phyloP scores from a whole-genome alignment of 2,329 filamentous ascomycete genomes.

The Akanthomyces muscarius region DNA sequence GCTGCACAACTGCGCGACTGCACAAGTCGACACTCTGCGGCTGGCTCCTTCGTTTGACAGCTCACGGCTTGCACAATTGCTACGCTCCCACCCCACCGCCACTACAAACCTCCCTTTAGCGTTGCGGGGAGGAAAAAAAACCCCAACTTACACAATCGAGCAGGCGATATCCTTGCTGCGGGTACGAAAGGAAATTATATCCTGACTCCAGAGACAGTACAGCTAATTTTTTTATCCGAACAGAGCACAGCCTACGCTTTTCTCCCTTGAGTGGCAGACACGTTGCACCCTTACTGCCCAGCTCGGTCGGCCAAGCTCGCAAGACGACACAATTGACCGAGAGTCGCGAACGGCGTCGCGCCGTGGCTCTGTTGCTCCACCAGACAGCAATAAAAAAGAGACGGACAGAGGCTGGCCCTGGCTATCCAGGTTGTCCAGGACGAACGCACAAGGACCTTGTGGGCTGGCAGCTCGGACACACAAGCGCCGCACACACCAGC shows the following conservation, averaged over 20 bases:
- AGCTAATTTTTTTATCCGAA: neutral
- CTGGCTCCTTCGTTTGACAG: neutral
- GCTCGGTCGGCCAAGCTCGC: constrained; percentile 7
- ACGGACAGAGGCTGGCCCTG: constrained; percentile 2
- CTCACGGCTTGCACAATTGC: neutral
- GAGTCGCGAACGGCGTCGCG: neutral
- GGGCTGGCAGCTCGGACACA: constrained; percentile 13
- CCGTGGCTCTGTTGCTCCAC: constrained; percentile 7
- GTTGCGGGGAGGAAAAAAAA: neutral
- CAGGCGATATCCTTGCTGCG: constrained; percentile 1
- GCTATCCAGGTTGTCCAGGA: constrained; percentile 14
- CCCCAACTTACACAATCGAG: neutral
- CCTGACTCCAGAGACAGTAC: neutral
- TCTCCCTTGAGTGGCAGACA: constrained; percentile 3
- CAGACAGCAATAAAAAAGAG: constrained; percentile 9
- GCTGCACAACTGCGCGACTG: neutral
- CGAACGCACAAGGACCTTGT: constrained; percentile 12
- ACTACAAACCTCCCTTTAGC: neutral
- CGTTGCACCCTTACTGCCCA: constrained; percentile 3
- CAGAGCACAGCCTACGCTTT: neutral
- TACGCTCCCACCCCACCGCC: neutral
- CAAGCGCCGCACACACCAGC: constrained; percentile 4
- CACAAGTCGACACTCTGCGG: neutral
- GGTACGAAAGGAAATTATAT: neutral
- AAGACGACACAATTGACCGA: constrained; percentile 12